Evolutionary conservation across 108 stramenopile genomes (phyloP).

Genomic region (Pseudonitzschia delicatissima): DNA sequence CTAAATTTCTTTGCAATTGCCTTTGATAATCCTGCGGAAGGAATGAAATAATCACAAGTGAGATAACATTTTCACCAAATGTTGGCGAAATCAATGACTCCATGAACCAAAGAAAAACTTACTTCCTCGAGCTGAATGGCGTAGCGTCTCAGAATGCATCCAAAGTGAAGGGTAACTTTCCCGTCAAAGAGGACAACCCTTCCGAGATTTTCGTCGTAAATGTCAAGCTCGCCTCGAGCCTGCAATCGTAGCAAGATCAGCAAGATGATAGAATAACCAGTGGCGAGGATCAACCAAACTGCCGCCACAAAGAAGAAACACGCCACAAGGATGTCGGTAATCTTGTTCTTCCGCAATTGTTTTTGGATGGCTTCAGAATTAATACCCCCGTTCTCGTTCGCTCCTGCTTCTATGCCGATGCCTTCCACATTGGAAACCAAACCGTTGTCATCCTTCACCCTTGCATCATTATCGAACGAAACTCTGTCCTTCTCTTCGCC

Average conservation of each 20-base stretch:
- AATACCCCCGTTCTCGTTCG: not conserved
- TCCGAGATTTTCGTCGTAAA: constrained; percentile 44
- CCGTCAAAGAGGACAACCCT: constrained; percentile 18
- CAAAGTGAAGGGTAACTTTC: constrained; percentile 22
- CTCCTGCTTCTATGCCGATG: not conserved
- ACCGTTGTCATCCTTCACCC: not conserved
- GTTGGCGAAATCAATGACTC: not conserved
- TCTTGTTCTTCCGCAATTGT: not conserved
- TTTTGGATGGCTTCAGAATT: not conserved
- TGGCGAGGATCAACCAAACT: constrained; percentile 32
- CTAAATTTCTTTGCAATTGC: not conserved
- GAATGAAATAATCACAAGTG: not conserved
- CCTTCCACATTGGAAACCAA: not conserved
- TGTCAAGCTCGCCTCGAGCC: constrained; percentile 32
- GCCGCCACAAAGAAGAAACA: constrained; percentile 37
- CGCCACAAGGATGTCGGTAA: constrained; percentile 30
- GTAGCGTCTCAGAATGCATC: constrained; percentile 34
- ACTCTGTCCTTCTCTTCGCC: not conserved
- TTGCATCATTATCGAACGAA: not conserved
- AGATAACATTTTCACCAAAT: not conserved
- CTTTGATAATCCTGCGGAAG: constrained; percentile 11
- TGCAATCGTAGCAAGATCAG: constrained; percentile 31
- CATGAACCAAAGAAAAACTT: not conserved
- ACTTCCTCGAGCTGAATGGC: constrained; percentile 27
- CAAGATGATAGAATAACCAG: constrained; percentile 33